phyloP scores from a whole-genome alignment of 2,329 filamentous ascomycete species.

The Myriosclerotinia duriaeana region DNA sequence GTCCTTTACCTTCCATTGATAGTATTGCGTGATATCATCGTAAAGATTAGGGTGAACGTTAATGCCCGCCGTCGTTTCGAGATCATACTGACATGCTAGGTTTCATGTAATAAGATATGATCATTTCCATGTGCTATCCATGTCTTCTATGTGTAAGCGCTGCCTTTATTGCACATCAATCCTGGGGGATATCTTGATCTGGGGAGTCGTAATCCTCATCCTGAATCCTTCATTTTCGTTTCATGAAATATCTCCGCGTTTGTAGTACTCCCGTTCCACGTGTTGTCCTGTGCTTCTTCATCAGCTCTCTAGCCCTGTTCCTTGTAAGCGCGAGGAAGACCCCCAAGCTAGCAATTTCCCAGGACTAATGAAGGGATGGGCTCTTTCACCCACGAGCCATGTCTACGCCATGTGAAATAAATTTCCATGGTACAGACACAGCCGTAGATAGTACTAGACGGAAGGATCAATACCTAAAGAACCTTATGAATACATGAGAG shows the following conservation, averaged over 20 bases:
- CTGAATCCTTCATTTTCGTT: slow-evolving; percentile 18
- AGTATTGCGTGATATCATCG: slow-evolving; percentile 6
- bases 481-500: not conserved
- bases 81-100: not conserved
- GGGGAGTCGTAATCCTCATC: not conserved
- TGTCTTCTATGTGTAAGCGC: slow-evolving; percentile 8
- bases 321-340: slow-evolving; percentile 5
- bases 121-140: not conserved
- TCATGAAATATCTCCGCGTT: slow-evolving; percentile 12
- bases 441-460: not conserved
- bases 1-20: slow-evolving; percentile 8
- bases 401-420: slow-evolving; percentile 12
- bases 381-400: slow-evolving; percentile 3
- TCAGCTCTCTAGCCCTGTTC: not conserved
- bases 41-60: not conserved
- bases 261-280: slow-evolving; percentile 1
- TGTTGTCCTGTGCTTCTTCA: slow-evolving; percentile 1
- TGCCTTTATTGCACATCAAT: not conserved
- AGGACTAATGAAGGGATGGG: not conserved
- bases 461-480: slow-evolving; percentile 10
- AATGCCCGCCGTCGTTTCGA: slow-evolving; percentile 3
- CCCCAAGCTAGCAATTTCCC: slow-evolving; percentile 6
- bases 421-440: not conserved
- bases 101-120: not conserved
- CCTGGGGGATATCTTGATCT: not conserved